Evolutionary conservation across 768 basidiomycete genomes (phyloP).

Genomic region (Trichaptum fuscoviolaceum): DNA sequence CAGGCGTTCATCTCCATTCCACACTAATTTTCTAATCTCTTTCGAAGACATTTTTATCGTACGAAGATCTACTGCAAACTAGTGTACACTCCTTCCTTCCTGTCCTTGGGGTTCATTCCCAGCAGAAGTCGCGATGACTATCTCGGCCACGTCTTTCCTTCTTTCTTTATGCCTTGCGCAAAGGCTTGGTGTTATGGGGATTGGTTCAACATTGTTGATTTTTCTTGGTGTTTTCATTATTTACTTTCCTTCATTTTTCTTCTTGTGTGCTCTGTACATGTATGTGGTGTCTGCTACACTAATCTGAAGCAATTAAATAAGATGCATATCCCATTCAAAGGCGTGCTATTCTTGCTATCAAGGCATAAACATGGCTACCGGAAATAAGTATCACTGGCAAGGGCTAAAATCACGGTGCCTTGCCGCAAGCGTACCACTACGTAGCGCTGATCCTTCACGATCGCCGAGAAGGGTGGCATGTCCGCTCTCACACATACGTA

Average conservation of each 20-base stretch:
- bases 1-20: not conserved
- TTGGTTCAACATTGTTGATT: not conserved
- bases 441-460: not conserved
- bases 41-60: not conserved
- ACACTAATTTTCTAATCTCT: not conserved
- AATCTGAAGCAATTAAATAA: not conserved
- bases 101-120: not conserved
- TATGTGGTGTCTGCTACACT: not conserved
- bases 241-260: not conserved
- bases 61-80: not conserved
- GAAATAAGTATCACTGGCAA: not conserved
- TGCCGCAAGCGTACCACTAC: not conserved
- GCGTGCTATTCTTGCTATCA: not conserved
- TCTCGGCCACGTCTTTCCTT: not conserved
- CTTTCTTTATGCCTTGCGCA: not conserved
- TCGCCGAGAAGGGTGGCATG: not conserved
- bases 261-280: not conserved
- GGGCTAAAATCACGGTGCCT: not conserved
- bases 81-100: not conserved
- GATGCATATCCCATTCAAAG: not conserved
- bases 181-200: not conserved
- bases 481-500: not conserved
- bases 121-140: not conserved
- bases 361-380: not conserved
- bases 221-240: conserved; percentile 1